Base-by-base conservation (phyloP, 164 flowering plant genomes). In the Amborella trichopoda region DNA sequence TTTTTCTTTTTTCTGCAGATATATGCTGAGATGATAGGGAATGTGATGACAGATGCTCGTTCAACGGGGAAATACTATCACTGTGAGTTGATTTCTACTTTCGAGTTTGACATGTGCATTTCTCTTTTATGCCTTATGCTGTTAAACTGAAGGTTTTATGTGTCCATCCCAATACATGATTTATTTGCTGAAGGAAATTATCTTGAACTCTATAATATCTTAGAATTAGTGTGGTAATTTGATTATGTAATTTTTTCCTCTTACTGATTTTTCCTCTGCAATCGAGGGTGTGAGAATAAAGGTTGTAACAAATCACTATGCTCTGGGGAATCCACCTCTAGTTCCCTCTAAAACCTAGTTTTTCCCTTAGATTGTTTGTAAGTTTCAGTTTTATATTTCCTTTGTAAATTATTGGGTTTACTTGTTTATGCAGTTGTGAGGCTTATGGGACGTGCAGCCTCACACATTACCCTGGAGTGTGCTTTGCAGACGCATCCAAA, bases 361-460 rank as follows among this genome's bases (percentile, higher is more conserved):
- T 25, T 24, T 26, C 8, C 22, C 3, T 22, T 44, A 13, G 21
- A 46, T 46, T 16, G 14, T 46, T 46, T 22, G 21, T 26, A 46
- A 10, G 4, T 2, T 34, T 6, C 23, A n/a, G 11, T 9, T 13
- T 16, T 30, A 11, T 30, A 13, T 48, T 48, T 34, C 23, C 28
- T 1, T 34, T 3, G 10, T 27, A 14, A 26, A 6, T 3, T 37
- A 9, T 23, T 23, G 6, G 9, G 1, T 17, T 5, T 19, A 17
- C 27, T 28, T 34, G 38, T 46, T 6, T 59, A 23, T 57, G 40
- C 80, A 93, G 99, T 93, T 79, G 99, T 93, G 43, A 65, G 99
- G 54, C 96, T 93, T 30, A 93, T 93, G 99, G 99, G 99, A 12
- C 96, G 96, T 73, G 94, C 98, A 14, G 98, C 98, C 44, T 90